These are phyloP conservation scores for Aristolochia californica DNA, from an alignment of 164 flowering plant genomes.

Conservation along the genomic window DNA sequence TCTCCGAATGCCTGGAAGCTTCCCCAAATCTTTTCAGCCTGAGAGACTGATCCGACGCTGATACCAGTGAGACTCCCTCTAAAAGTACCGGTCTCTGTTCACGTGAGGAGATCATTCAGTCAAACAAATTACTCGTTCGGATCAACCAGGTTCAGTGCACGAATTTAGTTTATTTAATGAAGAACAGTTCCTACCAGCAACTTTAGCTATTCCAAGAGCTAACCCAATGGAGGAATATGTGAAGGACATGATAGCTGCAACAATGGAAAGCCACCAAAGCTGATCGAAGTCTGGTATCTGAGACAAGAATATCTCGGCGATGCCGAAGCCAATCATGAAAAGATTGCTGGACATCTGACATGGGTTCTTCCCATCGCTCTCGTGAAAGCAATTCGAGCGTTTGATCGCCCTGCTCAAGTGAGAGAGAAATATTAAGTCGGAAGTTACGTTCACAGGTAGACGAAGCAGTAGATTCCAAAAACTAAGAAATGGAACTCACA, in stretches of 20 bases:
- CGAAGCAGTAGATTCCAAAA: too few relatives aligned
- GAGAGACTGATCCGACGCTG: slow-evolving; percentile 45
- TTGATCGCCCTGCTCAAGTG: slow-evolving; percentile 38
- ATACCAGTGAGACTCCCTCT: slow-evolving; percentile 59
- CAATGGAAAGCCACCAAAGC: slow-evolving; percentile 17
- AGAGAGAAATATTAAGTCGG: not conserved
- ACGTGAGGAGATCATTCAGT: not conserved
- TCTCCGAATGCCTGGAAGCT: slow-evolving; percentile 70
- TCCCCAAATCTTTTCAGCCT: slow-evolving; percentile 59
- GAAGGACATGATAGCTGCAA: slow-evolving; percentile 25
- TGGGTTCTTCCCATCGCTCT: slow-evolving; percentile 26
- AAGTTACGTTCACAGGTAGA: not conserved
- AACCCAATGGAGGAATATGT: slow-evolving; percentile 20
- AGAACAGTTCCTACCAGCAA: slow-evolving; percentile 20
- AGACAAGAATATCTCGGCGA: slow-evolving; percentile 14
- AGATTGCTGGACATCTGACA: slow-evolving; percentile 40
- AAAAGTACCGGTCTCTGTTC: slow-evolving; percentile 34
- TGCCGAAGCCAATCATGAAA: slow-evolving; percentile 48
- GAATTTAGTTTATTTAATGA: not conserved
- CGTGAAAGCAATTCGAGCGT: slow-evolving; percentile 45
- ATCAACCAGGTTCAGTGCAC: too few relatives aligned
- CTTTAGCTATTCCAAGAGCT: slow-evolving; percentile 25
- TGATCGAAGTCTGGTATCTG: slow-evolving; percentile 22
- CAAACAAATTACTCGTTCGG: too few relatives aligned
- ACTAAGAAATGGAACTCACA: slow-evolving; percentile 23